Evolutionary conservation across 257 asterid species (phyloP).

Genomic region (Nicotiana benthamiana): DNA sequence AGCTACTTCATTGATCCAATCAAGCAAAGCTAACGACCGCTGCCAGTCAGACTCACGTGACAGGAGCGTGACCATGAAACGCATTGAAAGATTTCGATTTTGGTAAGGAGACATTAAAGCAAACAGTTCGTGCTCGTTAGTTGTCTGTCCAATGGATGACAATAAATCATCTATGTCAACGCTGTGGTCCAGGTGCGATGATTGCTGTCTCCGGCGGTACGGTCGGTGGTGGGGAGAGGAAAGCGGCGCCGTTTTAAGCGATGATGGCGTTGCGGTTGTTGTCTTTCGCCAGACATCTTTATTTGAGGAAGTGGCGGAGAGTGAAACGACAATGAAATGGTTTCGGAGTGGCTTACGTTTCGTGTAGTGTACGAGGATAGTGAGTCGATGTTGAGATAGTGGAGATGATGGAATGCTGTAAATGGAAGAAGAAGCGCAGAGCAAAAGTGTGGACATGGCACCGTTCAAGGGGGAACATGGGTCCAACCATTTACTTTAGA

Average conservation of each 20-base stretch:
- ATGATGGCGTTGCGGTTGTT: background rate
- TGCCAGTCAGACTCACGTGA: slow-evolving; percentile 86
- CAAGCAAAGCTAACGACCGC: slow-evolving; percentile 80
- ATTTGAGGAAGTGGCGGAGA: slow-evolving; percentile 22
- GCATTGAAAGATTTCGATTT: slow-evolving; percentile 45
- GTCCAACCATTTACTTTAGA: background rate
- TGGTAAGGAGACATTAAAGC: slow-evolving; percentile 63
- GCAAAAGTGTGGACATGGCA: background rate
- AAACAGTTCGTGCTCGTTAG: slow-evolving; percentile 59
- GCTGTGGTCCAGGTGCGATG: slow-evolving; percentile 43
- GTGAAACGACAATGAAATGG: slow-evolving; percentile 28
- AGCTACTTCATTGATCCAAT: slow-evolving; percentile 84
- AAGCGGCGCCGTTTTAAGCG: slow-evolving; percentile 8
- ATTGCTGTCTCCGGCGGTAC: slow-evolving; percentile 27
- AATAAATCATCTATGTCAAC: slow-evolving; percentile 72
- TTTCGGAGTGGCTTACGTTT: slow-evolving; percentile 9
- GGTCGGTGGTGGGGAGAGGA: slow-evolving; percentile 6
- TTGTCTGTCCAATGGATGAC: slow-evolving; percentile 46
- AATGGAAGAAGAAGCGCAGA: background rate
- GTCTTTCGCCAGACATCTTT: slow-evolving; percentile 47
- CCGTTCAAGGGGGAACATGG: background rate
- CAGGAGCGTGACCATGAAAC: slow-evolving; percentile 77
- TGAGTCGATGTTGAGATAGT: slow-evolving; percentile 9
- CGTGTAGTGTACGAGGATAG: slow-evolving; percentile 18
- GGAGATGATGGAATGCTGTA: slow-evolving; percentile 20